These are phyloP conservation scores for Talaromyces rugulosus DNA, from an alignment of 2,329 filamentous ascomycete genomes.

Conservation along the genomic window DNA sequence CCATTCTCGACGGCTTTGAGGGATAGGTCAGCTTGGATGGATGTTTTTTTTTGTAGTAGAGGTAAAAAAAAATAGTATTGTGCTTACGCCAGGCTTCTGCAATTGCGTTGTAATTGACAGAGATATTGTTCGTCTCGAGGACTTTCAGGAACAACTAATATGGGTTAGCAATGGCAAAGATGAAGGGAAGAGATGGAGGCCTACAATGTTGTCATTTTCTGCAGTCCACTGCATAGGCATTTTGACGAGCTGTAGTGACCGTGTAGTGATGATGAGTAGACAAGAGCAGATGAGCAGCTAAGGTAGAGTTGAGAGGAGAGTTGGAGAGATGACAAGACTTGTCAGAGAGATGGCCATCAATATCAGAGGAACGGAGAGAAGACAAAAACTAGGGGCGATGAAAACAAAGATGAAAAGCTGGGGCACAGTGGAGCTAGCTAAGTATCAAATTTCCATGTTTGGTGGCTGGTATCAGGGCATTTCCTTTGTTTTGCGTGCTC, in stretches of 20 bases:
- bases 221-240: constrained; percentile 9
- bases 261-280: background rate
- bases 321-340: background rate
- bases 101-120: constrained; percentile 4
- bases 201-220: constrained; percentile 4
- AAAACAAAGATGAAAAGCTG: background rate
- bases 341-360: background rate
- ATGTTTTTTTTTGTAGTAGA: background rate
- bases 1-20: background rate
- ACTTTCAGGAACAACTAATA: constrained; percentile 2
- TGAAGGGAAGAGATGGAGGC: background rate
- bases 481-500: background rate
- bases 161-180: background rate
- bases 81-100: constrained; percentile 9
- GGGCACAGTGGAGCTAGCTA: background rate
- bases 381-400: background rate
- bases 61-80: background rate
- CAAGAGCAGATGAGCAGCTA: background rate
- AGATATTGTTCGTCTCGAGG: background rate
- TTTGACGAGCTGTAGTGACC: background rate
- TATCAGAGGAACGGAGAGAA: background rate
- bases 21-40: background rate
- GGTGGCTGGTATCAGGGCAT: background rate
- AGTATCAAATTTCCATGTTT: background rate
- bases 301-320: background rate